Evolutionary conservation across 1,284 basidiomycete species (phyloP).

Genomic region (Ceratobasidium sp.): DNA sequence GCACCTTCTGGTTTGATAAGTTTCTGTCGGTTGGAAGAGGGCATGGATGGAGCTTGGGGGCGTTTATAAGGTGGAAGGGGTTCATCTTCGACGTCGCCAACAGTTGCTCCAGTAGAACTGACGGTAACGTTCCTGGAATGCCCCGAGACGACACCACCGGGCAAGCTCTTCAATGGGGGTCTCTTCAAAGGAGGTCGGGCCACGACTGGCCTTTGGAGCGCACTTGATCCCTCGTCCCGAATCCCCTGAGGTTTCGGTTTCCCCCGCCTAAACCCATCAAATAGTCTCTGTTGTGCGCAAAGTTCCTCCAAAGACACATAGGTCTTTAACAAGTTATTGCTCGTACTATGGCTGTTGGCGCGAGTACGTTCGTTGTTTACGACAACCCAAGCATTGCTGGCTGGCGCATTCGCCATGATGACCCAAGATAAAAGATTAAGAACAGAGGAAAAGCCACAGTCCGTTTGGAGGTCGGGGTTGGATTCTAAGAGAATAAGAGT

Average conservation of each 20-base stretch:
- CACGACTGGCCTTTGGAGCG: neutral
- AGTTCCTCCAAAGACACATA: conserved; percentile 20
- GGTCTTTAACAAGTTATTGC: neutral
- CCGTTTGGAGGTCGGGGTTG: neutral
- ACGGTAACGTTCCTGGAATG: neutral
- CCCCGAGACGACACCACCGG: neutral
- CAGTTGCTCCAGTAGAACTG: conserved; percentile 17
- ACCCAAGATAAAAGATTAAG: neutral
- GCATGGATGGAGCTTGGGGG: neutral
- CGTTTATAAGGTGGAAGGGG: neutral
- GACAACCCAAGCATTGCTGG: conserved; percentile 24
- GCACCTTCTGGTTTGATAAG: neutral
- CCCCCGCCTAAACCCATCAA: conserved; percentile 19
- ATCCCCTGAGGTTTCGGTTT: neutral
- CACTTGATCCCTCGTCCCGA: neutral
- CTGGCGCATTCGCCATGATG: conserved; percentile 19
- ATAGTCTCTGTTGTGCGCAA: neutral
- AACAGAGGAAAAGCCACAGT: neutral
- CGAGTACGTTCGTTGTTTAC: conserved; percentile 4
- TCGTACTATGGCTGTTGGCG: neutral
- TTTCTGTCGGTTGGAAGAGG: neutral
- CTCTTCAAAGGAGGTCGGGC: neutral
- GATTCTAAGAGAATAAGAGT: neutral
- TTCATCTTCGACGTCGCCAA: conserved; percentile 9
- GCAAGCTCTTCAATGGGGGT: neutral